Evolutionary conservation across 371 early-diverging fungal species (phyloP), one percentile per base, ranked within the genome.

Genomic region (Saksenaea oblongispora): DNA sequence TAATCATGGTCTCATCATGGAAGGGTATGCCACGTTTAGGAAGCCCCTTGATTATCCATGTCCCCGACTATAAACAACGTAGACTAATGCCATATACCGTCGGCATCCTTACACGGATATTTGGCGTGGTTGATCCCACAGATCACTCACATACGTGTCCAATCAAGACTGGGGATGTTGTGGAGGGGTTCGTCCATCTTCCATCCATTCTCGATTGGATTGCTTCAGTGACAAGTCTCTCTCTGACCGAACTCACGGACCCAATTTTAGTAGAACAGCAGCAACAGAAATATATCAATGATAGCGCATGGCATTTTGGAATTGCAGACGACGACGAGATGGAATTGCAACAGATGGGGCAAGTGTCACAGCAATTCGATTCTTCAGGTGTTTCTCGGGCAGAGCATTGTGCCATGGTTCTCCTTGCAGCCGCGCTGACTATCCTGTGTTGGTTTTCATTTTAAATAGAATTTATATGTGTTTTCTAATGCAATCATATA

Each of bases 71-170:
- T n/a, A 13, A 54, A 34, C 54, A 36, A 58, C 26, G 36, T 3
- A 58, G 39, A 61, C 34, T 56, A 1, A 62, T 65, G 3, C 73
- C 75, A 0, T 75, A 57, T 64, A 75, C 66, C 1, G 15, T 73
- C 9, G 80, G 80, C 5, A 55, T 62, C 1, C 53, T 79, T 3
- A 69, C 75, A 5, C 55, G 80, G 9, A 80, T 80, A 8, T 80
- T 73, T 60, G 80, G 80, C 26, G 80, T 73, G 0, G 56, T 62
- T 34, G 80, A 80, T 63, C 60, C 41, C 0, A 54, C 69, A 14
- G 24, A 51, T 17, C 57, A 60, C 3, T 56, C 66, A 9, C 51
- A 18, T 22, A 77, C 77, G 0, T 80, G 80, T 34, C 77, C 80
- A 8, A 31, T 70, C 31, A 55, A 55, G n/a, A 55, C 34, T 4